Conservation (phyloP, 2,329 filamentous ascomycete species). For the Trichoderma arundinaceum region DNA sequence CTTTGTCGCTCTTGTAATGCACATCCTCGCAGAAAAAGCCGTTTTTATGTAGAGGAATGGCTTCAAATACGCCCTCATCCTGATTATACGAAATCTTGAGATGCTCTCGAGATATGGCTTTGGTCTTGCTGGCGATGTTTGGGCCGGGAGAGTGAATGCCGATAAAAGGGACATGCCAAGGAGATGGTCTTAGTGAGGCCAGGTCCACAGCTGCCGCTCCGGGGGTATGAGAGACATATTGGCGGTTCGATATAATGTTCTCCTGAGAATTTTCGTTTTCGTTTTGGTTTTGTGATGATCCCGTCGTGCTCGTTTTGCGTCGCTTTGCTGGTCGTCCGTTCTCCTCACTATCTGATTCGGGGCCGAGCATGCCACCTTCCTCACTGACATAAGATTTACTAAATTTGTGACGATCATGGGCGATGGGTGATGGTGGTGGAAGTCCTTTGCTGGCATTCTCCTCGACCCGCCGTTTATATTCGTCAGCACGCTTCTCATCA, state of each 20-base stretch:
- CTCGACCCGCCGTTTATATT: conserved; percentile 52
- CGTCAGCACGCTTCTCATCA: conserved; percentile 56
- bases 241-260: conserved; percentile 60
- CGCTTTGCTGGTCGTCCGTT: conserved; percentile 54
- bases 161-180: conserved; percentile 67
- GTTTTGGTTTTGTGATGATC: conserved; percentile 47
- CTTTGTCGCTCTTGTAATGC: conserved; percentile 60
- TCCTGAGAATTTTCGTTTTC: conserved; percentile 53
- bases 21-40: conserved; percentile 71
- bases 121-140: conserved; percentile 66
- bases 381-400: conserved; percentile 72
- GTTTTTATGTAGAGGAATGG: conserved; percentile 66
- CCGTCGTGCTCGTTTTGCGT: conserved; percentile 53
- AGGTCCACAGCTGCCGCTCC: conserved; percentile 66
- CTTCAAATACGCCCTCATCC: conserved; percentile 67
- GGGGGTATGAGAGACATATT: conserved; percentile 65
- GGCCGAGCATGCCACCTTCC: conserved; percentile 70
- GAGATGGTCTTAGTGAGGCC: conserved; percentile 63
- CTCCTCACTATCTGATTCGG: conserved; percentile 63
- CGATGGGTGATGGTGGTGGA: conserved; percentile 57
- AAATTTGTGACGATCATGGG: conserved; percentile 59
- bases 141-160: conserved; percentile 73
- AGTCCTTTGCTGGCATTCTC: conserved; percentile 56
- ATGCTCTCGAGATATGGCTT: conserved; percentile 75
- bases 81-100: conserved; percentile 74